Evolutionary conservation across 1,139 yeast species (phyloP).

Genomic region (Zygosaccharomyces pseudobailii): DNA sequence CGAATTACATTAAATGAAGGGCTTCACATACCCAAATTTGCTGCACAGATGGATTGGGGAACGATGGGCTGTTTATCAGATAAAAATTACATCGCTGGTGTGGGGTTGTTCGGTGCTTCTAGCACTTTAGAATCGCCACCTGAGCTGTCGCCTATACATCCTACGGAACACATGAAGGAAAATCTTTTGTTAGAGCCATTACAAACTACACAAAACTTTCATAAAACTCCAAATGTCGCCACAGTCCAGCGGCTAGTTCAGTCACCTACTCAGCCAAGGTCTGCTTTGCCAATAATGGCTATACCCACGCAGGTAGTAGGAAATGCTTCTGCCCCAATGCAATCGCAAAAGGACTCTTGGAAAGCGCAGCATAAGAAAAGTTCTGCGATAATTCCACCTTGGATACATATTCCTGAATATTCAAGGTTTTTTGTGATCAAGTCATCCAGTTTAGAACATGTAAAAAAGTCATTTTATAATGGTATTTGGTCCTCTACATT

Average conservation of each 20-base stretch:
- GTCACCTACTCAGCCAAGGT: background rate
- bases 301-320: background rate
- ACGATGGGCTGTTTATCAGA: background rate
- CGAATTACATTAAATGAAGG: background rate
- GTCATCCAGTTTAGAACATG: slow-evolving; percentile 47
- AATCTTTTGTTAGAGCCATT: background rate
- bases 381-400: slow-evolving; percentile 21
- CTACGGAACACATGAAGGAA: background rate
- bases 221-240: too few relatives aligned
- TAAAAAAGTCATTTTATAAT: slow-evolving; percentile 45
- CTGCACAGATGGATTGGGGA: background rate
- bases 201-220: too few relatives aligned
- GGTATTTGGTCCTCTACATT: slow-evolving; percentile 59
- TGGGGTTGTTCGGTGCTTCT: background rate
- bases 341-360: background rate
- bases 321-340: background rate
- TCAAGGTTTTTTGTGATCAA: slow-evolving; percentile 54
- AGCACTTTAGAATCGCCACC: background rate
- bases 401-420: slow-evolving; percentile 29
- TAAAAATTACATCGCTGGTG: background rate
- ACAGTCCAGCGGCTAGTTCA: background rate
- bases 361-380: slow-evolving; percentile 8
- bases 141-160: background rate
- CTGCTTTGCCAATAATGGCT: background rate
- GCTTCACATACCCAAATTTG: background rate